Evolutionary conservation across 2,329 filamentous ascomycete species (phyloP).

Genomic region (Neurospora sp.): DNA sequence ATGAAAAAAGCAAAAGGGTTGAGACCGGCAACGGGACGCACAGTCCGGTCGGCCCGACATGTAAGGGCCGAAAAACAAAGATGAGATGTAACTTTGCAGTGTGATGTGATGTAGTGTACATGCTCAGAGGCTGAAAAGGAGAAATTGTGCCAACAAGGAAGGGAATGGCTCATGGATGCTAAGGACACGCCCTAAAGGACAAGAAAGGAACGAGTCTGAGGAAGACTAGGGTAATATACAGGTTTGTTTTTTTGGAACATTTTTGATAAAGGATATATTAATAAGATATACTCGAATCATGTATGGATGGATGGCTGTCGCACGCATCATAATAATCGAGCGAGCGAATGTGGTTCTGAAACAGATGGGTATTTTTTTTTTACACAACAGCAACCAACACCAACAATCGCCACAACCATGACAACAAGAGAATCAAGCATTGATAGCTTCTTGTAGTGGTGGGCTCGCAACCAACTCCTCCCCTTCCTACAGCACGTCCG

Average conservation of each 20-base stretch:
- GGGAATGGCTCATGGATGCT: background rate
- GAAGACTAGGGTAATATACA: background rate
- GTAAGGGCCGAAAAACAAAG: too few species aligned
- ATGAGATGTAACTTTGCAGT: background rate
- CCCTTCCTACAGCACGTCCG: background rate
- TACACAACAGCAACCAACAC: background rate
- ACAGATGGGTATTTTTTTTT: background rate
- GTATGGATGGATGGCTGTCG: background rate
- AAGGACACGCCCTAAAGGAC: background rate
- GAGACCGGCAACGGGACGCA: background rate
- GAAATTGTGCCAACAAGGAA: background rate
- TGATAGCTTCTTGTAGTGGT: conserved; percentile 18
- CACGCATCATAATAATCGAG: background rate
- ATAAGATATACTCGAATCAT: background rate
- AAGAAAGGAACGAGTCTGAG: background rate
- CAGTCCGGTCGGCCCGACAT: background rate
- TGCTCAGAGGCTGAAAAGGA: background rate
- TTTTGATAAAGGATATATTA: background rate
- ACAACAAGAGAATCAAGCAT: conserved; percentile 17
- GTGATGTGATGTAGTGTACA: background rate
- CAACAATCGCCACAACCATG: background rate
- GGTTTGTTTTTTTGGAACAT: background rate
- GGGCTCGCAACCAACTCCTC: conserved; percentile 22
- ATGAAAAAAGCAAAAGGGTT: background rate
- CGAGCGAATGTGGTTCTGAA: background rate